Base-by-base conservation (phyloP, 129 eudicot genomes). In the Flaveria linearis region DNA sequence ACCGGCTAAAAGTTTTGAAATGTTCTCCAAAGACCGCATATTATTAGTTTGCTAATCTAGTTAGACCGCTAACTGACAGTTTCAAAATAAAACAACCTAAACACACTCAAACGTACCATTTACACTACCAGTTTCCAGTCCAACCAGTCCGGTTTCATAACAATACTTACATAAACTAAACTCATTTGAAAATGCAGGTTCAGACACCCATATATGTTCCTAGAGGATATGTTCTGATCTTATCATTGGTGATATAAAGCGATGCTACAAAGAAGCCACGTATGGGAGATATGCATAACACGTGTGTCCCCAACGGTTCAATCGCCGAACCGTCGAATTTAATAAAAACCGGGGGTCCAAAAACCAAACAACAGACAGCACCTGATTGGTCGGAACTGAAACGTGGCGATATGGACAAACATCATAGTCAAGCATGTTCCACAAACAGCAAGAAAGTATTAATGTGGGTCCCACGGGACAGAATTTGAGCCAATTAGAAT, bases 401-500 rank as follows among this genome's bases (percentile, higher is more conserved):
- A 83, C 87, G 89, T 85, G 89, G 72, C 83, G 47, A 9, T 52
- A 43, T 25, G 28, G 80, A 52, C 81, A 72, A 80, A 82, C 53
- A 65, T 67, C 82, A 47, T 66, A 65, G 62, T 53, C 68, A 64
- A 45, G 70, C 25, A 28, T 68, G 42, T 30, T 41, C 70, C 22
- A 61, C 46, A 68, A 64, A 77, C 67, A 51, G 71, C 68, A 52
- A 69, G 71, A 15, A 1, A 39, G 68, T 49, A 9, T 0, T 55
- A 33, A 42, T 50, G 46, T 61, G 69, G 82, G 76, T 23, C 80
- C 79, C 76, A 61, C 5, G 0, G 12, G 6, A 1, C 12, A 9
- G 18, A 71, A 39, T 26, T 45, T 2, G 0, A 57, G 15, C 86
- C 86, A 87, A 72, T 87, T 28, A 13, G 57, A 78, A 45, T 0